These are phyloP conservation scores for Monosporozyma siamensis DNA, from an alignment of 805 yeast species.

Conservation along the genomic window DNA sequence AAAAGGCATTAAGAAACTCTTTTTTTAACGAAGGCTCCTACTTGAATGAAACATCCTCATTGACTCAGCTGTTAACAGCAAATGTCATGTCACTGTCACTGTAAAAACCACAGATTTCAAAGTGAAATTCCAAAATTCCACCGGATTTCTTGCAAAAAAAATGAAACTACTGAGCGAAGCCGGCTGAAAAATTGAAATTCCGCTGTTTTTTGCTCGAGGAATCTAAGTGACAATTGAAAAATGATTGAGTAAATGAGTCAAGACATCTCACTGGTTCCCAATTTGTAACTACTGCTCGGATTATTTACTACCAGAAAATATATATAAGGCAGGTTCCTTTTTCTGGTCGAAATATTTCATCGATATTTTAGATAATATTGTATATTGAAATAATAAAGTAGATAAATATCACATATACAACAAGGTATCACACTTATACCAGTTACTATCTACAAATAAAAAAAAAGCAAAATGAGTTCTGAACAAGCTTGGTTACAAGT, in stretches of 20 bases:
- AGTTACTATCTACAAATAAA: not conserved
- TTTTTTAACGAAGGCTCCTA: too few relatives aligned
- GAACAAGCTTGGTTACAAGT: slow-evolving; percentile 44
- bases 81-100: too few relatives aligned
- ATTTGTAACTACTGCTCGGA: not conserved
- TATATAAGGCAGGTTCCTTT: not conserved
- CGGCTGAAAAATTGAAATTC: not conserved
- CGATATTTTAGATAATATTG: not conserved
- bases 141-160: not conserved
- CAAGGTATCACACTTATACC: too few relatives aligned
- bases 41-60: too few relatives aligned
- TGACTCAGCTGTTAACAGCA: too few relatives aligned
- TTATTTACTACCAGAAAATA: not conserved
- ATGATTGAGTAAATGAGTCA: not conserved
- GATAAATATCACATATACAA: too few relatives aligned
- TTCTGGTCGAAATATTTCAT: not conserved
- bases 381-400: not conserved
- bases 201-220: slow-evolving; percentile 2
- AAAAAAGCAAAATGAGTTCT: slow-evolving; percentile 7
- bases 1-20: too few relatives aligned
- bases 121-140: too few relatives aligned
- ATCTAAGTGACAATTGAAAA: not conserved
- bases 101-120: too few relatives aligned
- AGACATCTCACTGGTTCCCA: not conserved
- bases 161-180: not conserved